Evolutionary conservation across 2,329 filamentous ascomycete species (phyloP).

Genomic region (Hypoxylon rubiginosum): DNA sequence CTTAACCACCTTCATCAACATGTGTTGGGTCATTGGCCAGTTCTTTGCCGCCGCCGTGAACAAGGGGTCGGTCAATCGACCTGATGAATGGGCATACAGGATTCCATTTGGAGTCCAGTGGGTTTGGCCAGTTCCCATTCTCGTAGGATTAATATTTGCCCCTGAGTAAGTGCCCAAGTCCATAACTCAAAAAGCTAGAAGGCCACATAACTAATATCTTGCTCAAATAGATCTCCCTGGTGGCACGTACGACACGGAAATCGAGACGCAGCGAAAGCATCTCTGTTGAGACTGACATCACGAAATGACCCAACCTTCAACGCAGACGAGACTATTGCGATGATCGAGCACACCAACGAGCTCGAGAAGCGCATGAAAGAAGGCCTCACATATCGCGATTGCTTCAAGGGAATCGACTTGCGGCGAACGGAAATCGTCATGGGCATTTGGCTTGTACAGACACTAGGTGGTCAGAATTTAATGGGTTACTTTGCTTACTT

Average conservation of each 20-base stretch:
- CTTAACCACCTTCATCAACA: conserved; percentile 68
- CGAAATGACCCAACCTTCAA: conserved; percentile 57
- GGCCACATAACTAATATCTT: not conserved
- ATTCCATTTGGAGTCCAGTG: conserved; percentile 67
- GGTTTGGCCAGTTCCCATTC: conserved; percentile 64
- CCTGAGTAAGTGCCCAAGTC: no score
- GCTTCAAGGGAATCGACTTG: conserved; percentile 65
- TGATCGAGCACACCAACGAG: conserved; percentile 68
- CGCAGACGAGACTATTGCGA: conserved; percentile 62
- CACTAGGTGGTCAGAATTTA: conserved; percentile 62
- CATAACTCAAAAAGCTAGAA: no score
- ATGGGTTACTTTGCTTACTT: conserved; percentile 65
- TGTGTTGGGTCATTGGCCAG: conserved; percentile 70
- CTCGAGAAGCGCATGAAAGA: conserved; percentile 59
- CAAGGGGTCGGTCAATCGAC: conserved; percentile 56
- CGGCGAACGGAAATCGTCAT: conserved; percentile 67
- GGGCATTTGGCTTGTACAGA: conserved; percentile 64
- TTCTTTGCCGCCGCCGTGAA: conserved; percentile 64
- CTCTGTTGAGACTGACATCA: conserved; percentile 59
- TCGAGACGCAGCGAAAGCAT: conserved; percentile 56
- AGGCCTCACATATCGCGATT: conserved; percentile 63
- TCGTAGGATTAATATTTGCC: conserved; percentile 60
- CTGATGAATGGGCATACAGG: conserved; percentile 63
- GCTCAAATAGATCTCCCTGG: conserved; percentile 61
- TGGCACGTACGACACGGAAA: conserved; percentile 63